Conservation (phyloP, 257 asterid genomes). For the Handroanthus guayacan region DNA sequence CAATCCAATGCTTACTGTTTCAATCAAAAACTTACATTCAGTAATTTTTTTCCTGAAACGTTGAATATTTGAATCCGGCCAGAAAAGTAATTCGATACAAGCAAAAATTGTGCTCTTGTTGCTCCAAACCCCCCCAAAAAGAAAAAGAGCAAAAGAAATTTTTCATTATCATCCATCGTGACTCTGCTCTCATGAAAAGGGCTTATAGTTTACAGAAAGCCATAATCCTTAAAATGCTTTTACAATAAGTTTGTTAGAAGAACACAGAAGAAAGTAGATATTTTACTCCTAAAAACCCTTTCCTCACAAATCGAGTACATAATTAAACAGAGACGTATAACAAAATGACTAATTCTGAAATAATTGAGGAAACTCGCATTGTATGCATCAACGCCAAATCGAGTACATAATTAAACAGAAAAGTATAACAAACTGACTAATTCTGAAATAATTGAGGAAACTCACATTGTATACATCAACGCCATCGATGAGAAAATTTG, state of each 20-base stretch:
- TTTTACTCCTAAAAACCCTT: neutral
- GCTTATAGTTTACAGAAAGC: neutral
- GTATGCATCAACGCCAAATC: constrained; percentile 51
- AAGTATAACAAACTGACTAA: neutral
- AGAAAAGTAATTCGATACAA: neutral
- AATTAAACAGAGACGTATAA: neutral
- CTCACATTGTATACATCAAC: constrained; percentile 69
- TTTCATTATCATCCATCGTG: neutral
- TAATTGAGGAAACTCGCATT: constrained; percentile 50
- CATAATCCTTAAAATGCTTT: neutral
- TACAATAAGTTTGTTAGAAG: neutral
- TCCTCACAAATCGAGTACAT: neutral
- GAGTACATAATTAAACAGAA: constrained; percentile 2
- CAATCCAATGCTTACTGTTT: neutral
- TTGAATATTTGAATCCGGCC: neutral
- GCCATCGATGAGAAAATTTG: constrained; percentile 62
- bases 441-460: neutral
- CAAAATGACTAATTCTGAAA: neutral
- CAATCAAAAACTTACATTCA: neutral
- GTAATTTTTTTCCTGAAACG: neutral
- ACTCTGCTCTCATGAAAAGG: neutral
- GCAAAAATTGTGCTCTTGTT: neutral
- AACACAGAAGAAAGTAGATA: neutral
- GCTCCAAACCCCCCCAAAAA: neutral
- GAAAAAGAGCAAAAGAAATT: neutral